A percentile compares a stretch with the other conserved stretches of the same genome.
These are phyloP conservation scores for Diutina pseudorugosa DNA, from an alignment of 1,139 yeast species.

Conservation along the genomic window DNA sequence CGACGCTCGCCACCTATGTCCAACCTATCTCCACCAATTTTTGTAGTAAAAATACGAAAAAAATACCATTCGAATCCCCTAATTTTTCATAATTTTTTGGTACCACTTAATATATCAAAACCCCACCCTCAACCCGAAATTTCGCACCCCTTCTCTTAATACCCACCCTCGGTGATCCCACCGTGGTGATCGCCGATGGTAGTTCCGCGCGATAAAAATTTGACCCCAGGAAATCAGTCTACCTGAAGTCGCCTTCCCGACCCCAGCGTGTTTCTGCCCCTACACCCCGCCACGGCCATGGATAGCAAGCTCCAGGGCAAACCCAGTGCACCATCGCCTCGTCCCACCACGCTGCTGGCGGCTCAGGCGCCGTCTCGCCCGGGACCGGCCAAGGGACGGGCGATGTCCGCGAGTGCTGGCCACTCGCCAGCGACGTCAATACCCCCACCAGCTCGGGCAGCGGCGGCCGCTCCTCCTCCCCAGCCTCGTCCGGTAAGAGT, in stretches of 20 bases:
- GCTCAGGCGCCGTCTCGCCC: not conserved
- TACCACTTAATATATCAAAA: no score
- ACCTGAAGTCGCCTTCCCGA: not conserved
- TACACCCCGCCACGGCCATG: not conserved
- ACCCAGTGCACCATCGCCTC: not conserved
- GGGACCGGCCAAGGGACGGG: not conserved
- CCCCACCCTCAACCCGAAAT: no score
- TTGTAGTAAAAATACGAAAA: no score
- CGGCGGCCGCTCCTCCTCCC: not conserved
- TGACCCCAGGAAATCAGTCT: not conserved
- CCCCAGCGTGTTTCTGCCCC: not conserved
- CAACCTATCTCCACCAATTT: no score
- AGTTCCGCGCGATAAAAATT: not conserved
- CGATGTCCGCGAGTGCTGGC: not conserved
- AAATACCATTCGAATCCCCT: no score
- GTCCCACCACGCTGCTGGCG: not conserved
- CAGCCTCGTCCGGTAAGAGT: not conserved
- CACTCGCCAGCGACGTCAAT: not conserved
- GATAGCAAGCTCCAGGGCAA: not conserved
- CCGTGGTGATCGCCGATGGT: not conserved
- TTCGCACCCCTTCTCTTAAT: not conserved
- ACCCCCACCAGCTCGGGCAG: not conserved
- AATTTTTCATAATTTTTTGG: no score
- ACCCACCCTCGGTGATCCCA: not conserved
- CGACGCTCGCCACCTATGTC: no score